Base-by-base conservation (phyloP, 2,329 filamentous ascomycete species). In the Monosporascus sp. region DNA sequence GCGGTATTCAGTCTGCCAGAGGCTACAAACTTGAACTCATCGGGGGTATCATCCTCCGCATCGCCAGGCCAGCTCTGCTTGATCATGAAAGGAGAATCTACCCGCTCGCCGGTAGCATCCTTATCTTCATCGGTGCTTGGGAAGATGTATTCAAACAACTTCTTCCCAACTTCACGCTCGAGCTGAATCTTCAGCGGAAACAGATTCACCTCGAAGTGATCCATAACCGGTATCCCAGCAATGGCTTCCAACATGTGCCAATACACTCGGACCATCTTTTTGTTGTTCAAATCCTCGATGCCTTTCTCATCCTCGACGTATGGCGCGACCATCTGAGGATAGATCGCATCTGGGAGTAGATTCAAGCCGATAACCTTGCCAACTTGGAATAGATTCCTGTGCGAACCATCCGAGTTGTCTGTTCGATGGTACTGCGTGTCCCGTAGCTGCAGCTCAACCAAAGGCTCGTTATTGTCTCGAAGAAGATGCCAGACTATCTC, bases 171-270 rank as follows among this genome's bases (percentile, higher is more conserved):
- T 62, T 97, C 92, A 37, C 86, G 87, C 71, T 99, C 94, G 37
- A 99, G 78, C 68, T 99, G 94, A 22, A 99, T 86, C 70, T 91
- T 95, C 68, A 99, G 82, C 0, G 94, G 95, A 69, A 95, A 92
- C 20, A 99, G 75, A 52, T 92, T 90, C 52, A 99, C 89, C 70
- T 97, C 92, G 65, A 99, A 99, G 64, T 95, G 89, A 62, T 97
- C 93, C 78, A 99, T 90, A 35, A 99, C 92, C 0, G 93, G 90
- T 57, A 99, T 99, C 48, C 94, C 94, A 38, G 93, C 94, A 69
- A 99, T 97, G 7, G 94, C 92, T 72, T 99, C 94, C 5, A 99
- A 80, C 90, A 97, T 97, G 67, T 97, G 86, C 90, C 95, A 99
- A 67, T 96, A 94, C 14, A 99, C 89, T 36, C 88, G 85, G 50